Percentiles rank a stretch among this genome's conserved stretches.
Evolutionary conservation across 345 rosid genomes (phyloP).

Genomic region (Acer yangbiense): DNA sequence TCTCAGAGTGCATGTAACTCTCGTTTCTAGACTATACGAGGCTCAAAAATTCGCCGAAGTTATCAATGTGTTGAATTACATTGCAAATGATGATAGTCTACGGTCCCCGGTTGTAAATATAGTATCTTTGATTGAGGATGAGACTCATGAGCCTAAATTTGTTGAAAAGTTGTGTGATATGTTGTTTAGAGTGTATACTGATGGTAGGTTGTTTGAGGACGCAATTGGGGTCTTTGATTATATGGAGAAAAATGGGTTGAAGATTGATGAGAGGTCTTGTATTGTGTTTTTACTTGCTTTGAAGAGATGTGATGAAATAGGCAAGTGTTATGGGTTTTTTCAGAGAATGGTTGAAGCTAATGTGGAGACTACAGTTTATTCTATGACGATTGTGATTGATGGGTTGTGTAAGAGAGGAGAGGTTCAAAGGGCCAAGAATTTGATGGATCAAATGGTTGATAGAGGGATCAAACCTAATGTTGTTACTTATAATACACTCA

Average conservation of each 20-base stretch:
- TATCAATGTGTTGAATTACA: constrained; percentile 43
- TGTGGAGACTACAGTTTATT: constrained; percentile 55
- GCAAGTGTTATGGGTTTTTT: constrained; percentile 54
- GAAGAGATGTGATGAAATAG: constrained; percentile 52
- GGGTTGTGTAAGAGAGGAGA: constrained; percentile 66
- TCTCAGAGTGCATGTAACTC: constrained; percentile 46
- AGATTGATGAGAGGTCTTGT: constrained; percentile 73
- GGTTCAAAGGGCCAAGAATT: constrained; percentile 48
- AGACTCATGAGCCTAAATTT: constrained; percentile 34
- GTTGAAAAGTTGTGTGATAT: constrained; percentile 56
- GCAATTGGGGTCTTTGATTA: constrained; percentile 56
- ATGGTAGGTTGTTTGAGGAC: constrained; percentile 59
- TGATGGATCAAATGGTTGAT: constrained; percentile 45
- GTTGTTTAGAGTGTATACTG: constrained; percentile 69
- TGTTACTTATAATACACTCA: constrained; percentile 66
- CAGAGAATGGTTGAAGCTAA: constrained; percentile 54
- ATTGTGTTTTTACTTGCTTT: constrained; percentile 67
- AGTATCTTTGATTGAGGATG: constrained; percentile 36
- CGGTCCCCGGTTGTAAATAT: constrained; percentile 37
- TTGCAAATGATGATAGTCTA: constrained; percentile 40
- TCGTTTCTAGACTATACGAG: constrained; percentile 50
- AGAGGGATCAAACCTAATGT: constrained; percentile 67
- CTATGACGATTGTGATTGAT: constrained; percentile 68
- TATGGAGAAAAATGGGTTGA: constrained; percentile 50
- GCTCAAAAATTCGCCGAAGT: constrained; percentile 51